Evolutionary conservation across 23 red algal species (phyloP).

Genomic region (Gracilariopsis chorda): DNA sequence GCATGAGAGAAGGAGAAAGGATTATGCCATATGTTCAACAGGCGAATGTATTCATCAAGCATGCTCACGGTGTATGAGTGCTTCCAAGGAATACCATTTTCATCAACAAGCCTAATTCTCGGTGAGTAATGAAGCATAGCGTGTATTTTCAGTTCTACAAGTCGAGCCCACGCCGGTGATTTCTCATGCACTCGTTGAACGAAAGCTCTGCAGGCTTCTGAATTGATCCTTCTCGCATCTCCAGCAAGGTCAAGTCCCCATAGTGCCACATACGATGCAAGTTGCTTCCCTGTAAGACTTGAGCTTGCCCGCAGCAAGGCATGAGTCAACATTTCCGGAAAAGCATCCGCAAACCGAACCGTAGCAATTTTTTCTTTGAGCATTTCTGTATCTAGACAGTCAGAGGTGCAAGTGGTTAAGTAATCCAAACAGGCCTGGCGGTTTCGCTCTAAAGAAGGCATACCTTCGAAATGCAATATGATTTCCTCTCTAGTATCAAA

Average conservation of each 20-base stretch:
- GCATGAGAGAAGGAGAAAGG: background rate
- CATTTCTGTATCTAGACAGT: constrained; percentile 28
- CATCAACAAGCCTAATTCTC: background rate
- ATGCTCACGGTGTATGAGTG: constrained; percentile 11
- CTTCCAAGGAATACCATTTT: constrained; percentile 10
- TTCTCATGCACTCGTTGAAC: background rate
- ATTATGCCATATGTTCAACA: background rate
- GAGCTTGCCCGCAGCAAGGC: constrained; percentile 3
- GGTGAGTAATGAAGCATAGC: background rate
- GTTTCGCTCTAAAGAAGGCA: background rate
- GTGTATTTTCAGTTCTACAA: background rate
- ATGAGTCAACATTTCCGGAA: constrained; percentile 8
- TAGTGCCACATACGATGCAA: background rate
- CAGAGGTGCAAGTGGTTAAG: background rate
- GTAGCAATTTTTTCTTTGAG: constrained; percentile 10
- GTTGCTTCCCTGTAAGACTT: background rate
- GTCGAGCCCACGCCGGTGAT: constrained; percentile 1
- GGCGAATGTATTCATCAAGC: constrained; percentile 12
- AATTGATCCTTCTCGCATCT: background rate
- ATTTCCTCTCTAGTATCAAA: constrained; percentile 11
- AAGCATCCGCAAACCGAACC: background rate
- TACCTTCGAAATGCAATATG: background rate
- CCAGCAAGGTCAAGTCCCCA: background rate
- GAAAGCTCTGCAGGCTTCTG: background rate
- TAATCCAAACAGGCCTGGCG: background rate